Conservation (phyloP, 1,139 yeast species). For the Geotrichum klebahnii region DNA sequence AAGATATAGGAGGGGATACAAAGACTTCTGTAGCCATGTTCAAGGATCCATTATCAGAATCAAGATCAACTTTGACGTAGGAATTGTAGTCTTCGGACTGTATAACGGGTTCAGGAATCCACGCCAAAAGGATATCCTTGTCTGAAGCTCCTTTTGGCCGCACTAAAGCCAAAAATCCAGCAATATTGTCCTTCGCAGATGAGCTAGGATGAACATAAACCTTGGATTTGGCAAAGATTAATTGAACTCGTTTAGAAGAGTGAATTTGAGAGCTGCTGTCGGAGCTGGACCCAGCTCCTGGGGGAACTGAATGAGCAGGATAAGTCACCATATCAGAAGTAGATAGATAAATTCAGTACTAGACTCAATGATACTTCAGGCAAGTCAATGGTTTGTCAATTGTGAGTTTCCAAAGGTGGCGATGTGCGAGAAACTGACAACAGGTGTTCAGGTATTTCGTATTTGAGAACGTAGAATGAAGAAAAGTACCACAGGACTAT, state of each 20-base stretch:
- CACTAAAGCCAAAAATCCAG: constrained; percentile 71
- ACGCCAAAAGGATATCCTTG: constrained; percentile 61
- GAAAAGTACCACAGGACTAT: too few relatives aligned
- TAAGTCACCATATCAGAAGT: constrained; percentile 1
- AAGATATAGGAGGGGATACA: constrained; percentile 51
- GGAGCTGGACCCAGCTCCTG: constrained; percentile 3
- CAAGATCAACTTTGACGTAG: constrained; percentile 54
- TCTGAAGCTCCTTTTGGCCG: constrained; percentile 51
- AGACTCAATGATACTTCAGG: too few relatives aligned
- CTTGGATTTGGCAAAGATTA: constrained; percentile 37
- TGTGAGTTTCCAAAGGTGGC: too few relatives aligned
- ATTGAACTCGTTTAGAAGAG: background rate
- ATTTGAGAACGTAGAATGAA: too few relatives aligned
- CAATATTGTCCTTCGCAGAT: constrained; percentile 65
- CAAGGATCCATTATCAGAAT: constrained; percentile 28
- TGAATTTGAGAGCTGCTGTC: background rate
- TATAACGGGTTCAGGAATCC: constrained; percentile 65
- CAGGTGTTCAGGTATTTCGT: too few relatives aligned
- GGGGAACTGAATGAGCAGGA: constrained; percentile 1
- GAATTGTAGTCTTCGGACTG: constrained; percentile 48
- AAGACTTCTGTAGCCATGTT: constrained; percentile 32
- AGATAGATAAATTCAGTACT: too few relatives aligned
- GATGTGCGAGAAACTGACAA: too few relatives aligned
- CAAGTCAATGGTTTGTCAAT: too few relatives aligned
- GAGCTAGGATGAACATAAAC: constrained; percentile 80